A percentile compares a stretch with the other conserved stretches of the same genome.
Conservation (phyloP, 1,139 yeast genomes). For the Blastobotrys ciferrii region DNA sequence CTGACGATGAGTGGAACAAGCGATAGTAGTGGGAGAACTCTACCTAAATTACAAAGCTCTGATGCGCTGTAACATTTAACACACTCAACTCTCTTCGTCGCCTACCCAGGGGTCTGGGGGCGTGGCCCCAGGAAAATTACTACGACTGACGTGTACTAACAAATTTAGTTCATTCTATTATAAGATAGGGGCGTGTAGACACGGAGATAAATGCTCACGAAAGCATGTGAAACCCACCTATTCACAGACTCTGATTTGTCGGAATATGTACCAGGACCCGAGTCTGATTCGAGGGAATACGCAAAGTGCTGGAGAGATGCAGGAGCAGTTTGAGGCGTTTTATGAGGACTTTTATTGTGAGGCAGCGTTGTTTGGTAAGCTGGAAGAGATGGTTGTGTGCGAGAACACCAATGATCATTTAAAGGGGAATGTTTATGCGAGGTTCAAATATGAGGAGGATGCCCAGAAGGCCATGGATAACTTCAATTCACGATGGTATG, state of each 20-base stretch:
- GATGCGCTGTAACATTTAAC: no score
- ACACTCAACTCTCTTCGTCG: no score
- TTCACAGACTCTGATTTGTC: conserved; percentile 64
- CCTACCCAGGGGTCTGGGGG: no score
- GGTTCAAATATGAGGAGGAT: conserved; percentile 51
- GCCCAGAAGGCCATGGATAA: conserved; percentile 61
- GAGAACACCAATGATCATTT: conserved; percentile 81
- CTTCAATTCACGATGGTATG: conserved; percentile 80
- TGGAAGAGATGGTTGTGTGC: conserved; percentile 68
- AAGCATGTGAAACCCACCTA: conserved; percentile 68
- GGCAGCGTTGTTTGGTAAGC: conserved; percentile 57
- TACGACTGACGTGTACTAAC: no score
- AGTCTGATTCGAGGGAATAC: conserved; percentile 28
- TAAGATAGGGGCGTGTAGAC: conserved; percentile 91
- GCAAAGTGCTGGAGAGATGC: conserved; percentile 43
- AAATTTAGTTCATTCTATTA: conserved; percentile 55
- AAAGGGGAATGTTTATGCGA: conserved; percentile 80
- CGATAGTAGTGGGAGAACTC: no score
- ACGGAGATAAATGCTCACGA: conserved; percentile 85
- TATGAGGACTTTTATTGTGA: conserved; percentile 74
- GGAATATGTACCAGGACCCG: conserved; percentile 64
- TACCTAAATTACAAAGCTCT: no score
- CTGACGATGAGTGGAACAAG: no score
- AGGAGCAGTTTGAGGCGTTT: conserved; percentile 58
- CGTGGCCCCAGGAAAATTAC: no score